Base-by-base conservation (phyloP, 305 asterid genomes). In the Rubia occidens region DNA sequence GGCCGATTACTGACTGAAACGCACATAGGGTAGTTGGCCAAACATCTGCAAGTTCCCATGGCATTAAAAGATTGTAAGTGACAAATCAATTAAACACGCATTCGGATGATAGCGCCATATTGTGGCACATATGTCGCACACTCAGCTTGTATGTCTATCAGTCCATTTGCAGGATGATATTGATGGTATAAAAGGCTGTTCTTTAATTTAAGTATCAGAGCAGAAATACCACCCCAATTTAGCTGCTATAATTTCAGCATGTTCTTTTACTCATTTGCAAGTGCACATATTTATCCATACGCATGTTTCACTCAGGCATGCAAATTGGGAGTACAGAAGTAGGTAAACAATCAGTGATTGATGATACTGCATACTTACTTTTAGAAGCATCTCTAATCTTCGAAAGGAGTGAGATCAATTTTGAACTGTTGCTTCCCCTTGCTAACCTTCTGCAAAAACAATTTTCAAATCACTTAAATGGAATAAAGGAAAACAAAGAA, bases 331-430 rank as follows among this genome's bases (percentile, higher is more conserved):
- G 17, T 5, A 17, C 55, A 60, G 24, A 18, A 47, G 20, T 11
- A 47, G 11, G 54, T 47, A 11, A 47, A 20, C 60, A 26, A 29
- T 32, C 40, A 20, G 20, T 26, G 44, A 1, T 54, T 47, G 21
- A 1, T 9, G 18, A 55, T 11, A 44, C 11, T 40, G 70, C 47
- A 53, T 15, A 54, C 64, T 64, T 26, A 42, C 59, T 39, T 24
- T 68, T 11, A 2, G 47, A 76, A 61, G 39, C 13, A 37, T 60
- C 68, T 14, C 74, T 72, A 77, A 42, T 69, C 84, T 45, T 75
- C 68, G 76, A 81, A 85, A 3, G 94, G 96, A 72, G 95, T 82
- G 83, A 91, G 95, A 79, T 91, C 96, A 68, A 89, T 87, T 71
- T 85, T 71, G 60, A 85, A 87, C 1, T 75, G 88, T 60, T 89